A percentile compares a stretch with the other conserved stretches of the same genome.
Evolutionary conservation across 192 early-diverging fungal species (phyloP).

Genomic region (Umbelopsis ramanniana): DNA sequence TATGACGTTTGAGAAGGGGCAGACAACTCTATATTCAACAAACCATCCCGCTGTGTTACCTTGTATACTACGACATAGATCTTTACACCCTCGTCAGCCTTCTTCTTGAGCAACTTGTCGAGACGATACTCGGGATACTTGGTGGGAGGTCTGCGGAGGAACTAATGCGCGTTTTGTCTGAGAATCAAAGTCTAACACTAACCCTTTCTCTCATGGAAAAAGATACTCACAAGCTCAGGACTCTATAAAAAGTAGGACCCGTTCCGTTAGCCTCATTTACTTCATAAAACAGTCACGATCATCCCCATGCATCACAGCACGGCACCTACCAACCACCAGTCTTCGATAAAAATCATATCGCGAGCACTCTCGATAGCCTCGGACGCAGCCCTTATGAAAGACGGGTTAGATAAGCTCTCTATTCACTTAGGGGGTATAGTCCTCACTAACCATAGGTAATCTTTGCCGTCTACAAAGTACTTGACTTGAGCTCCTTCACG

Average conservation of each 20-base stretch:
- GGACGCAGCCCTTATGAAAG: constrained; percentile 54
- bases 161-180: constrained; percentile 43
- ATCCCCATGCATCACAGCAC: not conserved
- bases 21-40: not conserved
- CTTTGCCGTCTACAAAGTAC: constrained; percentile 79
- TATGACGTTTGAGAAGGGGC: not conserved
- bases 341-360: constrained; percentile 69
- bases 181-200: not conserved
- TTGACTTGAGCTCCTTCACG: constrained; percentile 64
- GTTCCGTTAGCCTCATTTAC: not conserved
- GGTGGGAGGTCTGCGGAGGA: constrained; percentile 74
- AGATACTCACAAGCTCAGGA: constrained; percentile 70
- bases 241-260: constrained; percentile 11
- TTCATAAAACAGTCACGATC: constrained; percentile 11
- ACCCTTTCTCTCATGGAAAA: not conserved
- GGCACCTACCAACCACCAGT: constrained; percentile 80
- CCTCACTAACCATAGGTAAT: constrained; percentile 62
- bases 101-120: constrained; percentile 76
- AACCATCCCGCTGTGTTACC: constrained; percentile 12
- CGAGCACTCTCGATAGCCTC: constrained; percentile 75
- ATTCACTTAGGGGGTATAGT: not conserved
- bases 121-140: constrained; percentile 81
- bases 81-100: constrained; percentile 85
- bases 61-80: constrained; percentile 91
- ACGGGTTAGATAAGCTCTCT: not conserved